These are phyloP conservation scores for Lantana camara DNA, from an alignment of 257 asterid species.

Conservation along the genomic window DNA sequence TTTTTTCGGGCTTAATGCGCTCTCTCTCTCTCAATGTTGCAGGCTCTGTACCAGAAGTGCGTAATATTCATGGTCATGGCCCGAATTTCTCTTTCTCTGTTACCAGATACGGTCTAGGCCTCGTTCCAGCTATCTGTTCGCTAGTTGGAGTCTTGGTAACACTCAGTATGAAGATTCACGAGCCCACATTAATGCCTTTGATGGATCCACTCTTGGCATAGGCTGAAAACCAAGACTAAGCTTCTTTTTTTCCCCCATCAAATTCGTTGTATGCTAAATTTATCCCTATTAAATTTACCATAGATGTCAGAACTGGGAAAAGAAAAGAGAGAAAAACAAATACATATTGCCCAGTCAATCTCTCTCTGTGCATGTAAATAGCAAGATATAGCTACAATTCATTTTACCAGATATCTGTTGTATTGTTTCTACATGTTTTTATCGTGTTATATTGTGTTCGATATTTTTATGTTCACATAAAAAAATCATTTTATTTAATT, in stretches of 20 bases:
- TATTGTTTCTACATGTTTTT: too few species aligned
- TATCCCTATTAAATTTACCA: background rate
- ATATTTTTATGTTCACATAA: too few species aligned
- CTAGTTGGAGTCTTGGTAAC: slow-evolving; percentile 64
- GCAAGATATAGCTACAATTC: too few species aligned
- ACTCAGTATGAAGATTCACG: slow-evolving; percentile 63
- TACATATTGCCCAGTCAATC: too few species aligned
- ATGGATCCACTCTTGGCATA: slow-evolving; percentile 60
- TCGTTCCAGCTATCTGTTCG: slow-evolving; percentile 78
- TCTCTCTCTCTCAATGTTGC: slow-evolving; percentile 21
- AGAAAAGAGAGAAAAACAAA: too few species aligned
- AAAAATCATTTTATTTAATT: too few species aligned
- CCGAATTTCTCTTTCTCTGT: slow-evolving; percentile 37
- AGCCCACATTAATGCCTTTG: slow-evolving; percentile 37
- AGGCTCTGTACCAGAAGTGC: slow-evolving; percentile 53
- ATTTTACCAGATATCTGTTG: too few species aligned
- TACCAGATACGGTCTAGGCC: slow-evolving; percentile 72
- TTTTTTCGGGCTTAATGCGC: background rate
- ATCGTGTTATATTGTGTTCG: too few species aligned
- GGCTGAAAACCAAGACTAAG: too few species aligned
- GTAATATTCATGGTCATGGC: slow-evolving; percentile 21
- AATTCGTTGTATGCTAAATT: background rate
- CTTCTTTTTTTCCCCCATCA: background rate
- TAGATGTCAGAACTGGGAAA: background rate
- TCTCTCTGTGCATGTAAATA: background rate